These are phyloP conservation scores for Candida dajiaensis DNA, from an alignment of 805 yeast species.

Conservation along the genomic window DNA sequence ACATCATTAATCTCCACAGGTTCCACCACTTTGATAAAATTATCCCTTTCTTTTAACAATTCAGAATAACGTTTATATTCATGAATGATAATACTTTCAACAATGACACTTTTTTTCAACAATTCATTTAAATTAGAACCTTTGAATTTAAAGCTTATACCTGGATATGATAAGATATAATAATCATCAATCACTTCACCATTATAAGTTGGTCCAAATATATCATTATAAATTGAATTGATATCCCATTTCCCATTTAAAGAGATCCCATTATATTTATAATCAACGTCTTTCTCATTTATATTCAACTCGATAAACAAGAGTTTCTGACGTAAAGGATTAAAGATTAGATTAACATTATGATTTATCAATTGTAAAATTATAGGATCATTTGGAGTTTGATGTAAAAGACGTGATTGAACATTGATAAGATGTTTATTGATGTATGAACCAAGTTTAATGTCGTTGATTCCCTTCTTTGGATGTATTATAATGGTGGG, in stretches of 20 bases:
- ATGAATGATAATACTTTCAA: constrained; percentile 13
- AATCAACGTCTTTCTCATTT: neutral
- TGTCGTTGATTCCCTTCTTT: neutral
- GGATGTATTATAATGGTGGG: neutral
- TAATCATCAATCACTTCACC: constrained; percentile 31
- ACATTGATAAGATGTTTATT: neutral
- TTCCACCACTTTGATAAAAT: neutral
- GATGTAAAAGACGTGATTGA: neutral
- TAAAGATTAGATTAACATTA: neutral
- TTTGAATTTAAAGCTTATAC: constrained; percentile 45
- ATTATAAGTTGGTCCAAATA: constrained; percentile 60
- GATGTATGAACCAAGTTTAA: neutral
- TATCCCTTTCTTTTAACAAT: constrained; percentile 9
- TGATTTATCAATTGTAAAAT: neutral
- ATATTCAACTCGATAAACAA: neutral
- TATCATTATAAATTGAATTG: constrained; percentile 44
- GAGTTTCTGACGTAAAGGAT: neutral
- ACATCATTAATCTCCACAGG: constrained; percentile 9
- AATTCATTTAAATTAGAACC: constrained; percentile 2
- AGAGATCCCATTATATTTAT: neutral
- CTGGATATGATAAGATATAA: constrained; percentile 45
- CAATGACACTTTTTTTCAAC: constrained; percentile 8
- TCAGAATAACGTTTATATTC: constrained; percentile 20
- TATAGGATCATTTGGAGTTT: neutral
- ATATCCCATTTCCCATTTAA: constrained; percentile 23